Base-by-base conservation (phyloP, 2,329 filamentous ascomycete genomes). In the Colletotrichum gloeosporioides region DNA sequence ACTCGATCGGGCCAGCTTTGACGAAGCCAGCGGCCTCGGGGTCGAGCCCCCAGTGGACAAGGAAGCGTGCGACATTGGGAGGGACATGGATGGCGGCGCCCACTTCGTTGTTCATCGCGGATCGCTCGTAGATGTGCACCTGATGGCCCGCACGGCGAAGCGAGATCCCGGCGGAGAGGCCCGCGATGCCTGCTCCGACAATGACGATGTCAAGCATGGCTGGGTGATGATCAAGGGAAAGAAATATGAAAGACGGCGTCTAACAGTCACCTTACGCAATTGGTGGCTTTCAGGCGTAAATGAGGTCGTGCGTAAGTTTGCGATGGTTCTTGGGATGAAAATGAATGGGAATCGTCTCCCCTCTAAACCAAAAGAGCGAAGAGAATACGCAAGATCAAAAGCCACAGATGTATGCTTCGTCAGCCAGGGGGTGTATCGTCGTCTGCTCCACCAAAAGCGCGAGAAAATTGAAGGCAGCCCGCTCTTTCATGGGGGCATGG, bases 181-280 rank as follows among this genome's bases (percentile, higher is more conserved):
- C 87, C 25, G 84, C 85, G 13, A 88, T 79, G 15, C 87, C 87
- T 15, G 86, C 86, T 3, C 87, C 87, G 32, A 88, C 81, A 13
- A 88, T 78, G n/a, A 86, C 81, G 2, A 88, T 77, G 61, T 87
- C 79, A 8, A 86, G 77, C 62, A 79, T 87, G 29, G 59, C 29
- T 59, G 31, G n/a, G n/a, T 84, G n/a, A 53, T 53, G n/a, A 53
- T 22, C n/a, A 4, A 22, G 44, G 4, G n/a, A 53, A 8, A 10
- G 10, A 25, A 13, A 13, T 8, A 25, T 53, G n/a, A 8, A 13
- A 53, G 3, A 22, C n/a, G 12, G 12, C 3, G 10, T 49, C 10
- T 2, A 49, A 3, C 1, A 53, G 10, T 53, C 3, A 53, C 10
- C n/a, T 8, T 53, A 2, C n/a, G 44, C 0, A 53, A 53, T 25